These are phyloP conservation scores for Arctium lappa DNA, from an alignment of 129 eudicot genomes.

Conservation along the genomic window DNA sequence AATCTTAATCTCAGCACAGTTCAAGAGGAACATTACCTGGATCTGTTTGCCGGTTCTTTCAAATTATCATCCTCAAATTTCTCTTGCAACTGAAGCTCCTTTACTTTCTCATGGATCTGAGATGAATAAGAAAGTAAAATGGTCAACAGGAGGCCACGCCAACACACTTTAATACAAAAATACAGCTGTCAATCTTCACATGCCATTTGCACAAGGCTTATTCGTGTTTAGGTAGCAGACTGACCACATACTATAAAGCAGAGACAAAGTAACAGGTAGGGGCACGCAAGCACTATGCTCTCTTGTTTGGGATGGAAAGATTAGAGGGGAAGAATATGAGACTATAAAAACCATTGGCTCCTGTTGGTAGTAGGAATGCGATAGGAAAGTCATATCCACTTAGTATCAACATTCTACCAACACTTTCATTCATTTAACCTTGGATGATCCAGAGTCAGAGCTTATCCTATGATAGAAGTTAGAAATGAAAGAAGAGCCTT, in stretches of 20 bases:
- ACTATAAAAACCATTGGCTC: not conserved
- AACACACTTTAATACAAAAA: not conserved
- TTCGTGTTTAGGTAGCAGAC: not conserved
- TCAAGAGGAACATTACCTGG: conserved; percentile 39
- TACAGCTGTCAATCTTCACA: not conserved
- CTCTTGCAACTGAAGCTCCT: conserved; percentile 53
- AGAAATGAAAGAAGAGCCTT: not conserved
- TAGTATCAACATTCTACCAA: not conserved
- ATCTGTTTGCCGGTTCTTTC: conserved; percentile 35
- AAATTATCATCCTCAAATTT: conserved; percentile 32
- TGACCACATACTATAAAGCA: not conserved
- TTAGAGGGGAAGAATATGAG: not conserved
- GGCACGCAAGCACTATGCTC: not conserved
- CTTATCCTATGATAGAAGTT: not conserved
- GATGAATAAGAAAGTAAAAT: conserved; percentile 13
- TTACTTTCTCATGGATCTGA: conserved; percentile 72
- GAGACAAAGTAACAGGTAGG: too few relatives aligned
- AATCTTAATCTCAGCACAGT: not conserved
- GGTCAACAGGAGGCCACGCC: not conserved
- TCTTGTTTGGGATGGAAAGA: not conserved
- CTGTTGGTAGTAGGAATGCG: not conserved
- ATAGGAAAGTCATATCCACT: not conserved
- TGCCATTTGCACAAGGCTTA: not conserved
- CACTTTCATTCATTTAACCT: not conserved
- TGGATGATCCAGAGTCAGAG: not conserved